These are phyloP conservation scores for Agaricus subrufescens DNA, from an alignment of 768 basidiomycete genomes.

Conservation along the genomic window DNA sequence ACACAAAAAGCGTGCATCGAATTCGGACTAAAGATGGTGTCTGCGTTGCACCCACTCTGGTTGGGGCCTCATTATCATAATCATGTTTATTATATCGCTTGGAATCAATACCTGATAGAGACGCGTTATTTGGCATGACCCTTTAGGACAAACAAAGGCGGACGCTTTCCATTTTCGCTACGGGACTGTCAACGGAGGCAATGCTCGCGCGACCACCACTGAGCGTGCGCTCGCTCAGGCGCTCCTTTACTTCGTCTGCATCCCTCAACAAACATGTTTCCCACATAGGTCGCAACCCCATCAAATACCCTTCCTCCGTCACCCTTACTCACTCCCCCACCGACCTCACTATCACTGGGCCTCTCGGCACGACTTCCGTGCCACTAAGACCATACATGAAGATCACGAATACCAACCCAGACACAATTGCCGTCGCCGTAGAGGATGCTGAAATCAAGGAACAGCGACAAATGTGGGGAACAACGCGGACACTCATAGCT, in stretches of 20 bases:
- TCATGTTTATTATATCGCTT: background rate
- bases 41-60: conserved; percentile 72
- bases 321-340: conserved; percentile 35
- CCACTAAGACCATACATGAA: conserved; percentile 44
- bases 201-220: conserved; percentile 33
- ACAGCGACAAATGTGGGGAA: conserved; percentile 94
- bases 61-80: conserved; percentile 92
- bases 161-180: conserved; percentile 7
- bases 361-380: conserved; percentile 42
- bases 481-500: conserved; percentile 81
- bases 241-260: conserved; percentile 48
- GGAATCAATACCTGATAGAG: background rate
- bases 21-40: conserved; percentile 85
- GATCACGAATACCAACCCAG: conserved; percentile 34
- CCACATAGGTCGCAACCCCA: conserved; percentile 58
- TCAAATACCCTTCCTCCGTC: conserved; percentile 40
- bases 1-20: conserved; percentile 70
- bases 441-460: conserved; percentile 64
- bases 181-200: background rate
- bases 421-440: conserved; percentile 45
- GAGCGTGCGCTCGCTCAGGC: conserved; percentile 18
- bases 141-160: conserved; percentile 9
- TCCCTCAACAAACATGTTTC: conserved; percentile 53
- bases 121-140: conserved; percentile 14
- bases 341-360: conserved; percentile 39